Evolutionary conservation across 2,329 filamentous ascomycete species (phyloP).

Genomic region (Graphilbum fragrans): DNA sequence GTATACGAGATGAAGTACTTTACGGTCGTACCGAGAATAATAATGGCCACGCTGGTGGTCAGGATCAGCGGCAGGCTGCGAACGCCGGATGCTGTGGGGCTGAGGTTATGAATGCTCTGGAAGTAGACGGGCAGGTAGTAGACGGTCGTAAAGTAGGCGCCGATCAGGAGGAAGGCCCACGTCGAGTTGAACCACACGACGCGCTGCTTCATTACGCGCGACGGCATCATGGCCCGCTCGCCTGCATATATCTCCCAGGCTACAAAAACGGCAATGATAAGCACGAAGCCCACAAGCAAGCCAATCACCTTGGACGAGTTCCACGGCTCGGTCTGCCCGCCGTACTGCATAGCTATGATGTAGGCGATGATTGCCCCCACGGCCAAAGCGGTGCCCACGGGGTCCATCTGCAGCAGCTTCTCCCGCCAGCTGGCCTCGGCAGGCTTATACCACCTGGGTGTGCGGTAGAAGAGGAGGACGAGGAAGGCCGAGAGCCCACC

Average conservation of each 20-base stretch:
- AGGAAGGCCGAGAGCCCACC: conserved; percentile 15
- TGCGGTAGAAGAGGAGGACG: conserved; percentile 21
- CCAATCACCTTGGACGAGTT: conserved; percentile 19
- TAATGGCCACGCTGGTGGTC: conserved; percentile 21
- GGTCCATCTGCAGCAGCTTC: conserved; percentile 30
- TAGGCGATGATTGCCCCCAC: conserved; percentile 25
- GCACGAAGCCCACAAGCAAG: conserved; percentile 18
- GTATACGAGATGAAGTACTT: conserved; percentile 17
- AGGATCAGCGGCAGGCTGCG: conserved; percentile 28
- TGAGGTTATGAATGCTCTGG: conserved; percentile 30
- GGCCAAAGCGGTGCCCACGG: conserved; percentile 23
- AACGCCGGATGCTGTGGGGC: conserved; percentile 23
- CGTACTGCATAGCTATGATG: conserved; percentile 29
- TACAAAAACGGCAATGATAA: conserved; percentile 18
- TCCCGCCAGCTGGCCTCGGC: conserved; percentile 17
- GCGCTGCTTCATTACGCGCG: conserved; percentile 28
- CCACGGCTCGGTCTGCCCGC: conserved; percentile 26
- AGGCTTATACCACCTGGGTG: conserved; percentile 20
- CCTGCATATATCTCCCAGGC: conserved; percentile 23
- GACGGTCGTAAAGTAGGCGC: conserved; percentile 29
- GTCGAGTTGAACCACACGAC: conserved; percentile 28
- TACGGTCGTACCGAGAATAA: conserved; percentile 21
- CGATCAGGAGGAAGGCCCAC: conserved; percentile 29
- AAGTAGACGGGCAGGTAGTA: conserved; percentile 39
- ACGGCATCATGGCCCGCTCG: conserved; percentile 36